A percentile compares a stretch with the other conserved stretches of the same genome.
Evolutionary conservation across 2,329 filamentous ascomycete species (phyloP).

Genomic region (Epichloe sylvatica): DNA sequence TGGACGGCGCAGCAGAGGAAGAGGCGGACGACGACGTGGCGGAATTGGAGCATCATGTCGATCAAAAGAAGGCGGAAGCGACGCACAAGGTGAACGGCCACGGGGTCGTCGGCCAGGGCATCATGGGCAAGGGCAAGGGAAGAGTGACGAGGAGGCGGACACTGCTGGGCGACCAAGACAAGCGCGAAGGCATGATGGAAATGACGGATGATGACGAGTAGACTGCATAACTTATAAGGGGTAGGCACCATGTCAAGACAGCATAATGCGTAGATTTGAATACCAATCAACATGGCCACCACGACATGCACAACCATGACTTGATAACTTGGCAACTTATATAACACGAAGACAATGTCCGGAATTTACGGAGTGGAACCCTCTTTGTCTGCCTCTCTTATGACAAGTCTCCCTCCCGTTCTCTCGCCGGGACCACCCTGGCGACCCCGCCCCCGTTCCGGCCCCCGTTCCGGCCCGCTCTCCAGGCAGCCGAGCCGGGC

Average conservation of each 20-base stretch:
- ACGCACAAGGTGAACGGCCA: slow-evolving; percentile 21
- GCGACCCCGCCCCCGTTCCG: slow-evolving; percentile 23
- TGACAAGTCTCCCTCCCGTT: slow-evolving; percentile 6
- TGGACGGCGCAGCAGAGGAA: slow-evolving; percentile 31
- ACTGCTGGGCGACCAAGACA: slow-evolving; percentile 20
- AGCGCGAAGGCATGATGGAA: slow-evolving; percentile 38
- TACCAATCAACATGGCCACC: no score
- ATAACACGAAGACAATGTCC: no score
- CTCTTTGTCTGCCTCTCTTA: neutral
- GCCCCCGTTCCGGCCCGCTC: slow-evolving; percentile 29
- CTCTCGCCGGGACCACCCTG: slow-evolving; percentile 28
- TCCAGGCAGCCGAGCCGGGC: no score
- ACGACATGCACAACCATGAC: no score
- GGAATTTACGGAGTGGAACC: no score
- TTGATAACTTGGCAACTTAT: no score
- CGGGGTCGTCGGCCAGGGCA: slow-evolving; percentile 9
- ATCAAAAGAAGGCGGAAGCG: slow-evolving; percentile 31
- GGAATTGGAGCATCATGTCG: slow-evolving; percentile 39
- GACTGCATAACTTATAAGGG: neutral
- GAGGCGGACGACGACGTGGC: slow-evolving; percentile 32
- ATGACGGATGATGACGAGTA: slow-evolving; percentile 39
- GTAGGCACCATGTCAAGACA: neutral
- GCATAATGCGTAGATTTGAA: no score
- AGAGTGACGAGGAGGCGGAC: slow-evolving; percentile 23
- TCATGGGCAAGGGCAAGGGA: slow-evolving; percentile 32